Base-by-base conservation (phyloP, 768 basidiomycete species). In the Lyophyllum decastes region DNA sequence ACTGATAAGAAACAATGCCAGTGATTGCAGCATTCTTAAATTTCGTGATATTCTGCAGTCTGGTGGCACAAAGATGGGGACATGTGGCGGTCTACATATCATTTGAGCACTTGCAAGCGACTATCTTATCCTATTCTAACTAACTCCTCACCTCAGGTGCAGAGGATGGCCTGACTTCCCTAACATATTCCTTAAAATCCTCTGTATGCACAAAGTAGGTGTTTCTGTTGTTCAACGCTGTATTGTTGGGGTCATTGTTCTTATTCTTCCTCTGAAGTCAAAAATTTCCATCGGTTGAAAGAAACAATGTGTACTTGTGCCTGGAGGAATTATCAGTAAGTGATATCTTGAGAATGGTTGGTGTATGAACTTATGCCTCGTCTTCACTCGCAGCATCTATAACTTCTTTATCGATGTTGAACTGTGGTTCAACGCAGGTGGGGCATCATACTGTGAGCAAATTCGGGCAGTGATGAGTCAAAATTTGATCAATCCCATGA, bases 241-340 rank as follows among this genome's bases (percentile, higher is more conserved):
- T 55, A 55, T 73, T 68, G 50, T 71, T 63, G 0, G 68, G 70
- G 53, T 73, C 68, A 21, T 67, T 59, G 6, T 61, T 60, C 51
- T 70, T 72, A 38, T 57, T 47, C 48, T 70, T 67, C 1, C 64
- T 50, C 38, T 67, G 66, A 1, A 69, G 65, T 4, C 61, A 58
- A n/a, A n/a, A n/a, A n/a, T n/a, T n/a, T n/a, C n/a, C n/a, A n/a
- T n/a, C n/a, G n/a, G n/a, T n/a, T n/a, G 58, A 64, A 68, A 73
- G 49, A 26, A 68, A 70, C 2, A 68, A 48, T 6, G 61, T 70
- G 19, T 65, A 66, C 49, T 60, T 62, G 54, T 71, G 69, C 0
- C 69, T 70, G 54, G 17, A 66, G 52, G 1, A 6, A 44, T 16
- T 21, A 19, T 19, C n/a, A 21, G 19, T 44, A 19, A 21, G 2